Conservation (phyloP, 2,329 filamentous ascomycete genomes). For the Paradendryphiella salina region DNA sequence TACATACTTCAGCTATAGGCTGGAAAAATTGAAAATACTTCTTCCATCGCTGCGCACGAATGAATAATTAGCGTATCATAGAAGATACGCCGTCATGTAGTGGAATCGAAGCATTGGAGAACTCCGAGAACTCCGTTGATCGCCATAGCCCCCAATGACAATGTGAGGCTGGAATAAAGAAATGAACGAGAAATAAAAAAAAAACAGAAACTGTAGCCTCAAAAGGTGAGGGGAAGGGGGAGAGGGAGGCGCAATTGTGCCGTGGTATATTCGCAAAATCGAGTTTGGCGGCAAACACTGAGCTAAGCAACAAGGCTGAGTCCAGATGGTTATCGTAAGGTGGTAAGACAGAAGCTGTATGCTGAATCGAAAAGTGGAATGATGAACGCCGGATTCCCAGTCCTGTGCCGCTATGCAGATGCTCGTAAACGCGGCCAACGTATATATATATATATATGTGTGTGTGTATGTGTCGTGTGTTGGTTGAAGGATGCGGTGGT, state of each 20-base stretch:
- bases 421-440: slow-evolving; percentile 39
- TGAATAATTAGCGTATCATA: background rate
- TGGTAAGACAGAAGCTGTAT: slow-evolving; percentile 32
- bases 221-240: background rate
- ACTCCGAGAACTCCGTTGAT: background rate
- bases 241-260: slow-evolving; percentile 5
- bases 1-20: no score
- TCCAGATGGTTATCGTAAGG: slow-evolving; percentile 9
- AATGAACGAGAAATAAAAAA: background rate
- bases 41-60: slow-evolving; percentile 1
- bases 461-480: slow-evolving; percentile 15
- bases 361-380: slow-evolving; percentile 28
- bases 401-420: slow-evolving; percentile 44
- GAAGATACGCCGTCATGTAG: background rate
- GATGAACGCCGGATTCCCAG: slow-evolving; percentile 36
- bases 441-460: slow-evolving; percentile 1
- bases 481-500: slow-evolving; percentile 11
- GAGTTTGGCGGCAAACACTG: slow-evolving; percentile 7
- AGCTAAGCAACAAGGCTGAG: slow-evolving; percentile 1
- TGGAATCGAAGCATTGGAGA: background rate
- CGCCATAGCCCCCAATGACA: background rate
- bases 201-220: background rate
- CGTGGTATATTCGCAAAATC: slow-evolving; percentile 15
- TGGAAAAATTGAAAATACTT: background rate
- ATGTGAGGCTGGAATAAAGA: no score